phyloP scores from a whole-genome alignment of 768 basidiomycete genomes.

The Mycena amicta region DNA sequence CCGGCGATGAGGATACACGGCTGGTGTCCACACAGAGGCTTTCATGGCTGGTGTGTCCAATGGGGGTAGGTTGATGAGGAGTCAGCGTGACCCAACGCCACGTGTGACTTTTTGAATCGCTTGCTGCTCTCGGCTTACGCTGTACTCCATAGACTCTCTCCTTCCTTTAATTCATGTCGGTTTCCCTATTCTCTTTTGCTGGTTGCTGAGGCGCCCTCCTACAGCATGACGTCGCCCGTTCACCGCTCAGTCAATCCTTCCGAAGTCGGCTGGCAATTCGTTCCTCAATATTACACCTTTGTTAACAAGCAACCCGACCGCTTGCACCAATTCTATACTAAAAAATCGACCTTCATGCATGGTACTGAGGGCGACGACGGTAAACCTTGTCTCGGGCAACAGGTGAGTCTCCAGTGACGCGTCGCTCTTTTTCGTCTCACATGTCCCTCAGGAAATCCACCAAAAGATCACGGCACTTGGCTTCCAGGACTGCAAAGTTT shows the following conservation, averaged over 20 bases:
- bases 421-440: slow-evolving; percentile 11
- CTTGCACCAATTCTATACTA: slow-evolving; percentile 98
- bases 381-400: slow-evolving; percentile 88
- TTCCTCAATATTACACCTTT: slow-evolving; percentile 98
- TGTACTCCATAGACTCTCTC: background rate
- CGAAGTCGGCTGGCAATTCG: slow-evolving; percentile 99
- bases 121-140: background rate
- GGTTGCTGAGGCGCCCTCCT: background rate
- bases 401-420: slow-evolving; percentile 53
- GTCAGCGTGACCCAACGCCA: no score
- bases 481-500: slow-evolving; percentile 97
- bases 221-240: slow-evolving; percentile 41
- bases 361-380: slow-evolving; percentile 96
- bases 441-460: slow-evolving; percentile 83
- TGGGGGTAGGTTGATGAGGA: no score
- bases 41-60: no score
- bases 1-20: no score
- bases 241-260: slow-evolving; percentile 79
- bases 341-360: slow-evolving; percentile 95
- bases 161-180: slow-evolving; percentile 2
- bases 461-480: slow-evolving; percentile 92
- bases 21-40: no score
- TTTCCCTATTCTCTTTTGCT: background rate
- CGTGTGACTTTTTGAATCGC: background rate
- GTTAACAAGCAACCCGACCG: slow-evolving; percentile 97